Evolutionary conservation across 1,284 basidiomycete species (phyloP), one percentile per base, ranked within the genome.

Genomic region (Papiliotrema laurentii): DNA sequence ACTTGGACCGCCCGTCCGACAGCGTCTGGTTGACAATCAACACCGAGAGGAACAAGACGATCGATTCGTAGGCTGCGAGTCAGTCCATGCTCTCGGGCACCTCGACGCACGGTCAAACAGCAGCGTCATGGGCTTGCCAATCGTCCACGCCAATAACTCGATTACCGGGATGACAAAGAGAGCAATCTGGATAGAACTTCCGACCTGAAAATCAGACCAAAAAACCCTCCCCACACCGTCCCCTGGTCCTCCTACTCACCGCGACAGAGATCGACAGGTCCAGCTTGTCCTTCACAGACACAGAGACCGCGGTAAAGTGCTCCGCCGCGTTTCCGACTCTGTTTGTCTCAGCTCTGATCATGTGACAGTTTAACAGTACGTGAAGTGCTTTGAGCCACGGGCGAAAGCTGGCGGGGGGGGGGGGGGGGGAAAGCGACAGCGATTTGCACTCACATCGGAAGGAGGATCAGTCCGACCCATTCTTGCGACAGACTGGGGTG

Each of bases 151-250:
- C 25, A 79, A 61, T 5, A 77, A 62, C 57, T 83, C 74, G 49
- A 84, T 74, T 27, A 83, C 84, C 69, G 87, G 87, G 62, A 90
- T 85, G 54, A 90, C 86, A 61, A 93, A 87, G 45, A 72, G 53
- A 2, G 88, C 85, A 51, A 89, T 89, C 84, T 96, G 91, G 56
- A 94, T 90, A 53, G 86, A 89, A 2, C 88, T 90, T n/a, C 89
- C 89, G 36, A 91, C 63, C 58, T 61, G 28, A 13, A 37, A 16
- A 24, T 39, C 35, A 40, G 26, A 18, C 5, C n/a, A 3, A 25
- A 26, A 18, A 16, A 5, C 18, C 24, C 25, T 31, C n/a, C 19
- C 14, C 5, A 4, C 38, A 19, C 3, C 27, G 21, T 5, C 5
- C 11, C 25, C 18, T 28, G 19, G 26, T 5, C 19, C n/a, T 2